Base-by-base conservation (phyloP, 208 protist species). In the Phytomonas sp. region DNA sequence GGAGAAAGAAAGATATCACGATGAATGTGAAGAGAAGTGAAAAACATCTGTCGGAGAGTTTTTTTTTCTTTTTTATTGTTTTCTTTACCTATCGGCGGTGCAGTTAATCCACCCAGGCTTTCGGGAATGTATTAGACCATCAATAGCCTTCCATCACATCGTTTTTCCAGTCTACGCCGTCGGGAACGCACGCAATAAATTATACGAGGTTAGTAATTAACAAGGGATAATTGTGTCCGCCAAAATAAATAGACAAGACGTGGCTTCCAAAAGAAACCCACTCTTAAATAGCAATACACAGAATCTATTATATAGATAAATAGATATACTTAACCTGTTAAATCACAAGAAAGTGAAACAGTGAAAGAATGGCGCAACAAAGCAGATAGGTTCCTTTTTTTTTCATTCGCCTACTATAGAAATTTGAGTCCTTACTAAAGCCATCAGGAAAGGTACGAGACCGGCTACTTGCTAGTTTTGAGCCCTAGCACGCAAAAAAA, bases 281-380 rank as follows among this genome's bases (percentile, higher is more conserved):
- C 30, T 73, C 46, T 71, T 62, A 77, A 68, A 65, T 72, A 62
- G 59, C 28, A 51, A 43, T 30, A 20, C 29, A 29, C 60, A 40
- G 23, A 29, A 20, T 5, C 29, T 20, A 66, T 5, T 60, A 32
- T 68, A 66, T 34, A 33, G 51, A 17, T 67, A 51, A 66, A 51
- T 68, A n/a, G 0, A 61, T 67, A 53, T 31, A 46, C 34, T 20
- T 67, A 23, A 60, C 23, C 51, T 71, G 15, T 61, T 71, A 4
- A 29, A 6, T 34, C 67, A 15, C n/a, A 56, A 4, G 15, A 70
- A 70, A 17, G 15, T 43, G 29, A 66, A 66, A 32, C 4, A 67
- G 33, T 4, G 29, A 66, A 36, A 63, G 28, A 32, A 67, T 20
- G 64, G 5, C 7, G 31, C 5, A 51, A 29, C 36, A 26, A 15